These are phyloP conservation scores for Kluyveromyces sp. DNA, from an alignment of 1,139 yeast genomes.

Conservation along the genomic window DNA sequence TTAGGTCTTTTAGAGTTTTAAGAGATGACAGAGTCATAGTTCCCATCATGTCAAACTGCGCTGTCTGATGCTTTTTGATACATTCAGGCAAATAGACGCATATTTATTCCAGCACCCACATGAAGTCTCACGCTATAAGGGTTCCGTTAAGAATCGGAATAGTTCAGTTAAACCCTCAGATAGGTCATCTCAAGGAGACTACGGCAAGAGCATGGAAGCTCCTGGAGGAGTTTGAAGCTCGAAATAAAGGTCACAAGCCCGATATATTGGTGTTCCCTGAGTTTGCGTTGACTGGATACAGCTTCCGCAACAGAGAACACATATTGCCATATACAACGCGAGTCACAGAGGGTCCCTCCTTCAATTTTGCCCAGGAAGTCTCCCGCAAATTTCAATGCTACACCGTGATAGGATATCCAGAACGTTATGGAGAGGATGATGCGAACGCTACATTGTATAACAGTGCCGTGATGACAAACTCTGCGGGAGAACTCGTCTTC, in stretches of 20 bases:
- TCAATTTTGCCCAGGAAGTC: constrained; percentile 50
- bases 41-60: too few species aligned
- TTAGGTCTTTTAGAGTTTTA: too few species aligned
- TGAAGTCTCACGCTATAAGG: constrained; percentile 6
- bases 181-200: constrained; percentile 56
- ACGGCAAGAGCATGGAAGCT: constrained; percentile 39
- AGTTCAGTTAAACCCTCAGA: constrained; percentile 59
- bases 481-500: constrained; percentile 50
- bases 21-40: too few species aligned
- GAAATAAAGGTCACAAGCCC: constrained; percentile 26
- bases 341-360: constrained; percentile 39
- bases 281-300: constrained; percentile 80
- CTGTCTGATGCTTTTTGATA: too few species aligned
- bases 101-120: too few species aligned
- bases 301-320: constrained; percentile 46
- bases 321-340: constrained; percentile 57
- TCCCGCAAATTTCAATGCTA: constrained; percentile 51
- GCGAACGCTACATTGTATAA: constrained; percentile 46
- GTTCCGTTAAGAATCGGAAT: constrained; percentile 53
- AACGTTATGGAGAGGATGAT: constrained; percentile 29
- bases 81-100: too few species aligned
- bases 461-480: constrained; percentile 60
- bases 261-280: constrained; percentile 77
- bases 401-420: constrained; percentile 83
- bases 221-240: constrained; percentile 20